These are phyloP conservation scores for Oxyria digyna DNA, from an alignment of 148 eudicot species.

Conservation along the genomic window DNA sequence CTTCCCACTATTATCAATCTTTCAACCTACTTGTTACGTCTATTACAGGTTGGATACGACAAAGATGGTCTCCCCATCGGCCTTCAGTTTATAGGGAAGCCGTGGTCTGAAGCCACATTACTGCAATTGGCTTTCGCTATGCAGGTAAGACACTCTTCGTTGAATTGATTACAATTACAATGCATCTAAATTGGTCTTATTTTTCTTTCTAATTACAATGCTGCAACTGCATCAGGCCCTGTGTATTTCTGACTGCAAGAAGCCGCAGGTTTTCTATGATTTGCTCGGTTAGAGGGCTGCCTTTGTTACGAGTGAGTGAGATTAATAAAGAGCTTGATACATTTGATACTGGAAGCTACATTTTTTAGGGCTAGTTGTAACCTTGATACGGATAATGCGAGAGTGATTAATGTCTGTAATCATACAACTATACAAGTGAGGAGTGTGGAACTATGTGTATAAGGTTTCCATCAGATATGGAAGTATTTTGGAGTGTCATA, in stretches of 20 bases:
- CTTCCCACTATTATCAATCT: neutral
- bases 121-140: constrained; percentile 54
- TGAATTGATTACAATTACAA: neutral
- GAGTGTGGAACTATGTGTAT: too few species aligned
- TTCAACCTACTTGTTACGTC: neutral
- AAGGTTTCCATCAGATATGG: neutral
- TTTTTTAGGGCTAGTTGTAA: neutral
- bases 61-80: constrained; percentile 81
- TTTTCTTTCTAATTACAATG: neutral
- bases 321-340: neutral
- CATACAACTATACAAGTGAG: neutral
- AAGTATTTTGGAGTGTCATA: neutral
- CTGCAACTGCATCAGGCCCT: constrained; percentile 31
- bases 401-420: neutral
- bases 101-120: constrained; percentile 87
- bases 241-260: constrained; percentile 35
- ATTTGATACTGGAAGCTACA: neutral
- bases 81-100: constrained; percentile 77
- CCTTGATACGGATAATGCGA: too few species aligned
- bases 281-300: constrained; percentile 16
- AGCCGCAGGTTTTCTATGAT: constrained; percentile 62
- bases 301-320: neutral
- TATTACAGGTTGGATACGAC: constrained; percentile 74
- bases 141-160: constrained; percentile 34
- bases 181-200: neutral